Evolutionary conservation across 192 early-diverging fungal genomes (phyloP), one percentile per base, ranked within the genome.

Genomic region (Paraglomus occultum): DNA sequence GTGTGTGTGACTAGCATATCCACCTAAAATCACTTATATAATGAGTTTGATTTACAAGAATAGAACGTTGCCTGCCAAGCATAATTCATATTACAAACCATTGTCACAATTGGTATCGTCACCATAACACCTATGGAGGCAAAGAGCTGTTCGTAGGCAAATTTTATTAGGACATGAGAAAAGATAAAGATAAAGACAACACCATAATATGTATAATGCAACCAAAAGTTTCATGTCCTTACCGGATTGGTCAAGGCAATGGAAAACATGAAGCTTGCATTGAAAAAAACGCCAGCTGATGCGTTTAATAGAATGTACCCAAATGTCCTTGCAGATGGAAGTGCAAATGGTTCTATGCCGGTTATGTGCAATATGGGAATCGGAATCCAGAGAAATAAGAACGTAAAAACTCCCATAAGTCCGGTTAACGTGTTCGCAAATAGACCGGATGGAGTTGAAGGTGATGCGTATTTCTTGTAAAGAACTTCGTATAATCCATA

Each of bases 401-500:
- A 72, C 11, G 92, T 91, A 63, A 81, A 64, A 43, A 90, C 52
- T 8, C 92, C 92, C 64, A 94, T 87, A 20, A 87, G 53, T 18
- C 88, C 83, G 3, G 89, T 89, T 61, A 92, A 71, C 6, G 84
- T 83, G 71, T 92, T 91, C 43, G 89, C 85, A 82, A 91, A 90
- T n/a, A 84, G 76, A 59, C 92, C 77, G 39, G 90, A 85, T 31
- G 80, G 71, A 11, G 74, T 70, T 14, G 74, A 74, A 52, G 89
- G 86, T 40, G 89, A 86, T 0, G 82, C 84, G 61, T 87, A 89
- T 74, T 89, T 89, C 64, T 92, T 94, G 83, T 92, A 94, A 59
- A 92, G 72, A 3, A 91, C 90, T 74, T 87, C 89, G 66, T 91
- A 91, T 64, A 90, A 87, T n/a, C 91, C 92, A 74, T 89, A 90